phyloP scores from a whole-genome alignment of 768 basidiomycete species.

The Trametes elegans region DNA sequence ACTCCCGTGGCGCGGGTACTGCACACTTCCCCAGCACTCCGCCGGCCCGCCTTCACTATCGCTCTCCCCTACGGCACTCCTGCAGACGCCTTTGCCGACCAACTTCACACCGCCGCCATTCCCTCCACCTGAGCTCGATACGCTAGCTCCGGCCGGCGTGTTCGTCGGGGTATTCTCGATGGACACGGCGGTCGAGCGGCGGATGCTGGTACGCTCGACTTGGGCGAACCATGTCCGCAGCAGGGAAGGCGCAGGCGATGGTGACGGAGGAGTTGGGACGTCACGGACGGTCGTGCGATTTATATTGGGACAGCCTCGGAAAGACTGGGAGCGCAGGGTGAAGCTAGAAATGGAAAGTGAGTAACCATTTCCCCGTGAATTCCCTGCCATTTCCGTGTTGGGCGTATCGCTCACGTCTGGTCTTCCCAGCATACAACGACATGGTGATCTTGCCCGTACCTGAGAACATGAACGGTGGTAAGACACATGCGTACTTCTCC shows the following conservation, averaged over 20 bases:
- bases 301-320: constrained; percentile 80
- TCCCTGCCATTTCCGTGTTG: background rate
- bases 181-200: constrained; percentile 79
- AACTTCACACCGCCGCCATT: constrained; percentile 46
- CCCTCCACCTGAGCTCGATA: constrained; percentile 71
- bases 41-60: constrained; percentile 41
- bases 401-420: constrained; percentile 1
- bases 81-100: constrained; percentile 37
- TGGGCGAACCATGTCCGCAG: constrained; percentile 86
- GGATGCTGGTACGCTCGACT: constrained; percentile 83
- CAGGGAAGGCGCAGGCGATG: constrained; percentile 65
- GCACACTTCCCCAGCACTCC: constrained; percentile 62
- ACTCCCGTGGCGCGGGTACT: constrained; percentile 92
- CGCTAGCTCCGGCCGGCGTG: constrained; percentile 78
- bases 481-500: constrained; percentile 86
- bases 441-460: constrained; percentile 77
- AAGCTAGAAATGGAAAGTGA: constrained; percentile 88
- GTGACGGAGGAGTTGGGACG: constrained; percentile 70
- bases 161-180: constrained; percentile 90
- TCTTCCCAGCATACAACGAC: constrained; percentile 70
- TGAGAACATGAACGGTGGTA: constrained; percentile 97
- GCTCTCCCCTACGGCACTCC: constrained; percentile 39
- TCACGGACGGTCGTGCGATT: constrained; percentile 87
- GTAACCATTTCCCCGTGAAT: constrained; percentile 30
- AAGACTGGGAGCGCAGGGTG: constrained; percentile 76